Base-by-base conservation (phyloP, 768 basidiomycete species). In the Tephrocybe sp. region DNA sequence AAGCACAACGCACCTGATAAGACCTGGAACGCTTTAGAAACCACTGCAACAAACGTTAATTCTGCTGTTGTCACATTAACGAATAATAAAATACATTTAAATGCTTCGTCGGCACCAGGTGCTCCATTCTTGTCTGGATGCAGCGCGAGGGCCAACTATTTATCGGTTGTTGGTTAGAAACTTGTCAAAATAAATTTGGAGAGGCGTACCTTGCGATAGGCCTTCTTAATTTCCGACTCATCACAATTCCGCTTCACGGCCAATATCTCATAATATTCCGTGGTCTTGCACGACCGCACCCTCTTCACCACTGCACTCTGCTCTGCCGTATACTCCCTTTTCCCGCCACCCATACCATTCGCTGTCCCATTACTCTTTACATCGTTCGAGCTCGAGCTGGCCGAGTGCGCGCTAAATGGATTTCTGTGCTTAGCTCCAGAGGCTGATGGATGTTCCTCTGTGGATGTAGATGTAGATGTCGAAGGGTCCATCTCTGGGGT, bases 71-170 rank as follows among this genome's bases (percentile, higher is more conserved):
- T 34, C 24, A 30, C 23, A 52, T 36, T 39, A 47, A 30, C 17
- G 34, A 36, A 34, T n/a, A 30, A 30, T 30, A 44, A 78, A 86
- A 48, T 62, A 98, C 96, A 76, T 75, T 98, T 98, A 74, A 98
- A 98, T 2, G 96, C 96, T 66, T 98, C 96, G 54, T 98, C 96
- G 14, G 96, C 96, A 34, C 93, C 91, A n/a, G 96, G 95, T 17
- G 96, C 96, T 5, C 93, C 93, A 62, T 96, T 97, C 74, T 88
- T 95, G 66, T 95, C 92, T 3, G 92, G 92, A 69, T 95, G 92
- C 41, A 94, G 70, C 46, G 90, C 89, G 51, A 97, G 75, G 33
- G 94, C 94, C 54, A 96, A 78, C 91, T 94, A 58, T 14, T 17
- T 20, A 38, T 20, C 21, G 44, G 18, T 51, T 23, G 39, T 4